Evolutionary conservation across 148 eudicot species (phyloP).

Genomic region (Chenopodium suecicum): DNA sequence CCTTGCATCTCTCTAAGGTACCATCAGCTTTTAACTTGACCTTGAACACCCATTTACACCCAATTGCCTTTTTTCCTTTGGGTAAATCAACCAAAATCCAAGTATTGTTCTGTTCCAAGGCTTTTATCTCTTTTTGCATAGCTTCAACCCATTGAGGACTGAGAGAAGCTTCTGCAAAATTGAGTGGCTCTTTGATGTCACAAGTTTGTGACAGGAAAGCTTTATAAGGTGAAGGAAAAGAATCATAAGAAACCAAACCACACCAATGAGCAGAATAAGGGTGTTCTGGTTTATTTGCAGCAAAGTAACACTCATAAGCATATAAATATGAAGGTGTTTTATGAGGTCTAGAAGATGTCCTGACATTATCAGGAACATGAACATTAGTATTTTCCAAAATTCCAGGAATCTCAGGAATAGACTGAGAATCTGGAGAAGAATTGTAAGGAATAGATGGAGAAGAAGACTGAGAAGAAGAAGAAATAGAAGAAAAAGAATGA

Average conservation of each 20-base stretch:
- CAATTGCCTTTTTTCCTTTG: neutral
- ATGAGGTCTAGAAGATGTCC: neutral
- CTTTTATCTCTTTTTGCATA: neutral
- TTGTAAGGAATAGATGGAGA: neutral
- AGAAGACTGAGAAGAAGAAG: neutral
- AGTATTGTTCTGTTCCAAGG: neutral
- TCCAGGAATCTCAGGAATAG: too few relatives aligned
- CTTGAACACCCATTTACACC: neutral
- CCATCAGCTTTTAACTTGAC: neutral
- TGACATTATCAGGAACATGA: neutral
- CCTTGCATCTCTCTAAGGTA: neutral
- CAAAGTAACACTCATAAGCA: neutral
- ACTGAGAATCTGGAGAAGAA: neutral
- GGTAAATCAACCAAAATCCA: neutral
- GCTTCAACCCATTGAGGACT: neutral
- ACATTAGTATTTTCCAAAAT: too few relatives aligned
- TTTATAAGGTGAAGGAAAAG: neutral
- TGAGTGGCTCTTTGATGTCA: neutral
- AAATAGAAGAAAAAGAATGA: neutral
- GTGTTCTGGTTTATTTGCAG: rapidly evolving
- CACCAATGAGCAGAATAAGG: neutral
- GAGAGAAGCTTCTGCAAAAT: neutral
- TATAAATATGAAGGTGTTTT: neutral
- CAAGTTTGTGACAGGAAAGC: neutral
- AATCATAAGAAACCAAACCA: neutral